These are phyloP conservation scores for Platanthera zijinensis DNA, from an alignment of 106 monocot species.

Conservation along the genomic window DNA sequence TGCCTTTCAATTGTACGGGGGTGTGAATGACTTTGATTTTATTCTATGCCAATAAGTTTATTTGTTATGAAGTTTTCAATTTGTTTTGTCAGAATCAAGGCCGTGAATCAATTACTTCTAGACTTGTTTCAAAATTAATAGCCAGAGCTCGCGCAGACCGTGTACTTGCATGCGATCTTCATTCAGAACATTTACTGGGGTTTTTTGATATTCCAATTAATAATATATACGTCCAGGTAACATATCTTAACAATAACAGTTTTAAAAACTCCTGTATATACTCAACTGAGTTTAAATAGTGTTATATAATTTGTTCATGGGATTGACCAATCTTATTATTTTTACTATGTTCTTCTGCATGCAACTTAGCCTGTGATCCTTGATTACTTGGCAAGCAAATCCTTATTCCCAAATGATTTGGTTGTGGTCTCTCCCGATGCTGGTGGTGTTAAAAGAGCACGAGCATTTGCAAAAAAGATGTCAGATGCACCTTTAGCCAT, in stretches of 20 bases:
- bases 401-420: constrained; percentile 32
- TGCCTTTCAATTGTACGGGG: too few relatives aligned
- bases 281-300: too few relatives aligned
- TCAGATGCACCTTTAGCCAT: constrained; percentile 64
- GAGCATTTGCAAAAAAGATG: constrained; percentile 63
- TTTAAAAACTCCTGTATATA: too few relatives aligned
- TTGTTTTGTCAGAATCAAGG: constrained; percentile 31
- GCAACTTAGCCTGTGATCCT: constrained; percentile 47
- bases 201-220: constrained; percentile 56
- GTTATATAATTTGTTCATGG: too few relatives aligned
- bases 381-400: constrained; percentile 55
- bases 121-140: constrained; percentile 56
- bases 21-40: too few relatives aligned
- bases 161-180: constrained; percentile 50
- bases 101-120: constrained; percentile 62
- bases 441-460: constrained; percentile 58
- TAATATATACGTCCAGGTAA: constrained; percentile 54
- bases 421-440: constrained; percentile 71
- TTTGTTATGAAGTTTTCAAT: too few relatives aligned
- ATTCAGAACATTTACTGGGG: constrained; percentile 52
- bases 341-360: too few relatives aligned
- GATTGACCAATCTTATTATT: too few relatives aligned
- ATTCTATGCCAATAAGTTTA: too few relatives aligned
- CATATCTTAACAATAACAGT: not conserved
- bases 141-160: constrained; percentile 53